phyloP scores from a whole-genome alignment of 192 early-diverging fungal genomes.

The Dissophora ornata region DNA sequence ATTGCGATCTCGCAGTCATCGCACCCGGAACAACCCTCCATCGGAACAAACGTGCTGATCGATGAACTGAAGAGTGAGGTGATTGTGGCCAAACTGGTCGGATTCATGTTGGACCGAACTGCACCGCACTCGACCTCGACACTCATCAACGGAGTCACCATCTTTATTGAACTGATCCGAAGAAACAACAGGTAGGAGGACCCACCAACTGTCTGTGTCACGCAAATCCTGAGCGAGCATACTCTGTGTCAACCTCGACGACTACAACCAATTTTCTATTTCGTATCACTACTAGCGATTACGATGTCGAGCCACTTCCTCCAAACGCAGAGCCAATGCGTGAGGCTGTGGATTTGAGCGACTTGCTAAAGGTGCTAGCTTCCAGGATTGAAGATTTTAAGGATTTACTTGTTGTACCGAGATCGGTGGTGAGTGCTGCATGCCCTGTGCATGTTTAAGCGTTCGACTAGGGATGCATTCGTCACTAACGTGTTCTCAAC shows the following conservation, averaged over 20 bases:
- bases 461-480: too few relatives aligned
- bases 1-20: conserved; percentile 85
- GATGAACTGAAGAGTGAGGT: conserved; percentile 79
- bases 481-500: conserved; percentile 13
- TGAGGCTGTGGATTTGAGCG: conserved; percentile 82
- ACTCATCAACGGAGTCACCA: conserved; percentile 93
- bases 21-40: conserved; percentile 71
- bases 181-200: conserved; percentile 89
- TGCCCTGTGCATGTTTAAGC: too few relatives aligned
- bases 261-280: neutral
- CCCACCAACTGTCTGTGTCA: too few relatives aligned
- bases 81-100: conserved; percentile 80
- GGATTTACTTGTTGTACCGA: conserved; percentile 76
- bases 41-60: conserved; percentile 73
- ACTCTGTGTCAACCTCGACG: too few relatives aligned
- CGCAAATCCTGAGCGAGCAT: too few relatives aligned
- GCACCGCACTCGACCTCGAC: conserved; percentile 88
- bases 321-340: conserved; percentile 40
- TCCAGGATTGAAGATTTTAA: conserved; percentile 82
- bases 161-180: conserved; percentile 98
- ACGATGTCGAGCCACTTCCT: conserved; percentile 52
- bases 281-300: conserved; percentile 53
- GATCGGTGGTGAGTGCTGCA: conserved; percentile 67
- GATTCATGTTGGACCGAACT: conserved; percentile 85
- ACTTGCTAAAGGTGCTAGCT: conserved; percentile 89